phyloP scores from a whole-genome alignment of 768 basidiomycete species.

The Lanmaoa rubissima region DNA sequence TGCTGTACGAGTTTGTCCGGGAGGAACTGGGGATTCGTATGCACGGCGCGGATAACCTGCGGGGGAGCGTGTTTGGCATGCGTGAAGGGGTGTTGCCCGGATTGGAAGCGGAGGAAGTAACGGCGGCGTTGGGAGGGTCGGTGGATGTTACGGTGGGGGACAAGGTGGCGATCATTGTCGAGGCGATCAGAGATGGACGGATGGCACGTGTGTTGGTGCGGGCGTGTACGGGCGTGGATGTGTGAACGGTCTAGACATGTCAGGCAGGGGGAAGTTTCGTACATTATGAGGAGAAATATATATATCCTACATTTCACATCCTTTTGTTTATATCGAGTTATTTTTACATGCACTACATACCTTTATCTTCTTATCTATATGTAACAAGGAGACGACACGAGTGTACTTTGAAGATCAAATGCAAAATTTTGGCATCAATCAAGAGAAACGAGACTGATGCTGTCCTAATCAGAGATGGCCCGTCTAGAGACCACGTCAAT shows the following conservation, averaged over 20 bases:
- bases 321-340: background rate
- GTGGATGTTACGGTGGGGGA: constrained; percentile 62
- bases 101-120: constrained; percentile 50
- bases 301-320: background rate
- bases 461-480: background rate
- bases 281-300: no score
- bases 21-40: constrained; percentile 70
- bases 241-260: background rate
- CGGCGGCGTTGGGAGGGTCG: constrained; percentile 9
- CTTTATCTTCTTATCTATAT: background rate
- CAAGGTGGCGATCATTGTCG: constrained; percentile 72
- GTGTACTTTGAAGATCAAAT: no score
- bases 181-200: constrained; percentile 74
- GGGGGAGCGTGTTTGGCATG: constrained; percentile 58
- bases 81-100: constrained; percentile 20
- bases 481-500: background rate
- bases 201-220: constrained; percentile 56
- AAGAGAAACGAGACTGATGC: no score
- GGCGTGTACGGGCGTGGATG: constrained; percentile 39
- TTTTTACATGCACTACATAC: background rate
- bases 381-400: background rate
- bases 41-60: constrained; percentile 75
- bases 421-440: no score
- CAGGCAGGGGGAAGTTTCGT: no score
- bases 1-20: constrained; percentile 78